A percentile compares a stretch with the other conserved stretches of the same genome.
Evolutionary conservation across 768 basidiomycete genomes (phyloP).

Genomic region (Xanthoconium purpureum): DNA sequence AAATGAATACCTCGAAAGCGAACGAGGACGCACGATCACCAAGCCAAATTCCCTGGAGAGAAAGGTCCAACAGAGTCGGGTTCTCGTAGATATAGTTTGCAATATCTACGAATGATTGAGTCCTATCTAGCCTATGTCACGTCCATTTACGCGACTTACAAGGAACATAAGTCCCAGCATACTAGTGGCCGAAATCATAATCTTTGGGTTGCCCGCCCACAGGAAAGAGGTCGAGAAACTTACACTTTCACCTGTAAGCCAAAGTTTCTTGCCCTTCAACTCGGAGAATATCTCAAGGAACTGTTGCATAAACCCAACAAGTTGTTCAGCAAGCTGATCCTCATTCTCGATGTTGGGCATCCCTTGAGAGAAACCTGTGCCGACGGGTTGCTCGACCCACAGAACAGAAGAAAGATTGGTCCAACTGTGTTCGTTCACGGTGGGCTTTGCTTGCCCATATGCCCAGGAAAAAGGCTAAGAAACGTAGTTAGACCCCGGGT

Average conservation of each 20-base stretch:
- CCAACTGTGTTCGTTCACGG: constrained; percentile 68
- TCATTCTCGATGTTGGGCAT: constrained; percentile 59
- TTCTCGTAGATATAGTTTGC: constrained; percentile 71
- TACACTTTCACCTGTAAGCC: constrained; percentile 72
- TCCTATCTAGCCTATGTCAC: neutral
- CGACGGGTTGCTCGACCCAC: constrained; percentile 78
- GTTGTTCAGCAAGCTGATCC: constrained; percentile 52
- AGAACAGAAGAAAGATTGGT: constrained; percentile 74
- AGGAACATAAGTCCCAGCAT: constrained; percentile 69
- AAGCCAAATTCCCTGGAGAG: constrained; percentile 70
- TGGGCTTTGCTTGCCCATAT: constrained; percentile 60
- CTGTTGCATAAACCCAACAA: constrained; percentile 63
- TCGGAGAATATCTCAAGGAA: constrained; percentile 75
- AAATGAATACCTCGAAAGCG: neutral
- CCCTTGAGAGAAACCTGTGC: constrained; percentile 76
- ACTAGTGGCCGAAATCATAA: constrained; percentile 37
- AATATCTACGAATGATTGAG: constrained; percentile 46
- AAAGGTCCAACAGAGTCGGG: constrained; percentile 48
- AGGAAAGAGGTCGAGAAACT: constrained; percentile 22
- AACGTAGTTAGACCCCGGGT: constrained; percentile 10
- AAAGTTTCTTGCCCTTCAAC: constrained; percentile 69
- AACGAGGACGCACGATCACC: constrained; percentile 55
- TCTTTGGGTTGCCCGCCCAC: neutral
- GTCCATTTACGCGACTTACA: constrained; percentile 34
- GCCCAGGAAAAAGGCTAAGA: constrained; percentile 65